Base-by-base conservation (phyloP, 2,329 filamentous ascomycete species). In the Phialocephala subalpina region DNA sequence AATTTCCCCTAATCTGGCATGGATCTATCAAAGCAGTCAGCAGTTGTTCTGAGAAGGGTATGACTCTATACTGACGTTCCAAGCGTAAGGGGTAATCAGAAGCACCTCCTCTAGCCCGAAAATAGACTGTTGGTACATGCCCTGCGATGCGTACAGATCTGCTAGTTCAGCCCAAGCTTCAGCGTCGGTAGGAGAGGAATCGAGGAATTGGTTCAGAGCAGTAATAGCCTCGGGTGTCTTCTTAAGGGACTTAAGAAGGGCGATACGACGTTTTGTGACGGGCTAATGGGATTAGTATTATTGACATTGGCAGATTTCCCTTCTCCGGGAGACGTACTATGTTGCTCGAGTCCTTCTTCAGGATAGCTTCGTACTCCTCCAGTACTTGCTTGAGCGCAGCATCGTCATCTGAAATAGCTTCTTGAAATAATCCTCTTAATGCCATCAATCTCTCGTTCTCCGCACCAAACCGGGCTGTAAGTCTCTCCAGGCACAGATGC, bases 91-190 rank as follows among this genome's bases (percentile, higher is more conserved):
- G 61, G 89, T 87, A 64, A 97, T 84, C 60, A 98, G 82, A 53
- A 99, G 80, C 22, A 97, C 93, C 78, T 99, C 96, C 78, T 99
- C 96, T 53, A 97, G 81, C 67, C 93, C 91, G 78, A 91, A 97
- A 59, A 97, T 89, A 45, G 94, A 92, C 78, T 98, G 95, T 16
- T 89, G 81, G 75, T 92, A 93, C 73, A 95, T 80, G 0, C 91
- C 93, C 76, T 95, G 91, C 22, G 85, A 84, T 35, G 94, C 84
- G 79, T 99, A 98, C 67, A 97, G 81, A 76, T 97, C 93, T 61
- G 92, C 88, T 72, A 98, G 83, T 81, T 99, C 96, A 60, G 93
- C 88, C 96, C 96, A 99, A 11, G 92, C 90, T 81, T 99, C 96
- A 6, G 91, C 90, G 80, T 99, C 96, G 1, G 92, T 97, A 1